Evolutionary conservation across 116 monocot species (phyloP), one percentile per base, ranked within the genome.

Genomic region (Posidonia oceanica): DNA sequence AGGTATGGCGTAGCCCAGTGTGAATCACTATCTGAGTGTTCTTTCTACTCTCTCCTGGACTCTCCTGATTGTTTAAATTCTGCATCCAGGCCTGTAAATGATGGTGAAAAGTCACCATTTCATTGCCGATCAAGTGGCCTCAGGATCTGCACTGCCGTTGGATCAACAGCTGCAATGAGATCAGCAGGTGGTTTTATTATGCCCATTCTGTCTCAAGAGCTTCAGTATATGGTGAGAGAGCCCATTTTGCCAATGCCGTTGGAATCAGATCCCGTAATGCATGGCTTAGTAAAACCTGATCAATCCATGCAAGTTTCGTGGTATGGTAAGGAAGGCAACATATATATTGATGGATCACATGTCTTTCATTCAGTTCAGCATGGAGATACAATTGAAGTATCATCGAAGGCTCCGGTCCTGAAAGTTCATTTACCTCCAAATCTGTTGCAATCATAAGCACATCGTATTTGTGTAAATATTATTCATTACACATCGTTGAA

Each of bases 151-250:
- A 99, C 93, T 36, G 84, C 93, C 61, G 82, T 90, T 21, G 93
- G 98, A 70, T 99, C 98, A 56, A 93, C 98, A 36, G 98, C 98
- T 68, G 98, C 98, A 4, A 93, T 98, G 98, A 82, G 84, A 74
- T 98, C 98, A 66, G 90, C 90, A 23, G 98, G 98, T 64, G 98
- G 93, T n/a, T 81, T 79, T 68, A 69, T 84, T 3, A 88, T 93
- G 98, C 82, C 84, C 2, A 80, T 90, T 53, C 71, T 74, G 4
- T 75, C 78, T 60, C 52, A 18, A n/a, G 88, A 90, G 23, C 87
- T 99, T 60, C 93, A 99, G 74, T 93, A 88, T 52, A 99, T 93
- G 88, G 88, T 93, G 53, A 84, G 98, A 75, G 98, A 99, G 61
- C 93, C 98, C 44, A 90, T 93, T 63, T 76, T 74, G 3, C 80